phyloP scores from a whole-genome alignment of 1,284 basidiomycete species.

The Rhodotorula glutinis region DNA sequence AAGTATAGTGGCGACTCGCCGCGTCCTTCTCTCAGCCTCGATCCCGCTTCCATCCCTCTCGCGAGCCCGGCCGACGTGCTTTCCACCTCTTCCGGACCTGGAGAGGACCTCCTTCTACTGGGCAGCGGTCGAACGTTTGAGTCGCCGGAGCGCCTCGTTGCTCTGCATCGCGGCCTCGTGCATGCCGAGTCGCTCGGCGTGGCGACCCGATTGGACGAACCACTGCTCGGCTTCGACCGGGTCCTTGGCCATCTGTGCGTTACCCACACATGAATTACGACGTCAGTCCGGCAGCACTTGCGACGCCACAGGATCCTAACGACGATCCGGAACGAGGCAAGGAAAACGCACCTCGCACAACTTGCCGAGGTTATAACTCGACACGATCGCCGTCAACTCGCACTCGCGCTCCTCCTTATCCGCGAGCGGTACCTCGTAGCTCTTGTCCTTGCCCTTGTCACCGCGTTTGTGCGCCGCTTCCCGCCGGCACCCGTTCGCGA shows the following conservation, averaged over 20 bases:
- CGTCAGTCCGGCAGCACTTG: too few relatives aligned
- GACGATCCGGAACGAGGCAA: too few relatives aligned
- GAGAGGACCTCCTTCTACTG: too few relatives aligned
- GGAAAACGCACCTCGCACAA: constrained; percentile 29
- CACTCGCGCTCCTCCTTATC: constrained; percentile 38
- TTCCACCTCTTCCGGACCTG: too few relatives aligned
- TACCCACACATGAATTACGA: too few relatives aligned
- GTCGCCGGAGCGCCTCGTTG: constrained; percentile 19
- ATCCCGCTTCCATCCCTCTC: background rate
- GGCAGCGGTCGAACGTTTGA: constrained; percentile 4
- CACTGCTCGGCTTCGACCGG: constrained; percentile 23
- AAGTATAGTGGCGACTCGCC: too few relatives aligned
- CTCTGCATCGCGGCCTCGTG: constrained; percentile 20
- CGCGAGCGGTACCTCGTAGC: constrained; percentile 9
- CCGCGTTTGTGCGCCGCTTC: constrained; percentile 21
- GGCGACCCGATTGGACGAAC: constrained; percentile 22
- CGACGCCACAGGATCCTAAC: too few relatives aligned
- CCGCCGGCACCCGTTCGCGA: constrained; percentile 23
- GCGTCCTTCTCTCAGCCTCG: background rate
- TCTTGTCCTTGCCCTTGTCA: background rate
- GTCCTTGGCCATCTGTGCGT: constrained; percentile 25
- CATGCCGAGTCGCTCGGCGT: constrained; percentile 23
- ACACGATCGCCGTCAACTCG: constrained; percentile 34
- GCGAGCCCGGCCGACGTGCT: too few relatives aligned
- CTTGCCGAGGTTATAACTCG: constrained; percentile 38